A percentile compares a stretch with the other conserved stretches of the same genome.
Evolutionary conservation across 257 asterid genomes (phyloP).

Genomic region (Asclepias syriaca): DNA sequence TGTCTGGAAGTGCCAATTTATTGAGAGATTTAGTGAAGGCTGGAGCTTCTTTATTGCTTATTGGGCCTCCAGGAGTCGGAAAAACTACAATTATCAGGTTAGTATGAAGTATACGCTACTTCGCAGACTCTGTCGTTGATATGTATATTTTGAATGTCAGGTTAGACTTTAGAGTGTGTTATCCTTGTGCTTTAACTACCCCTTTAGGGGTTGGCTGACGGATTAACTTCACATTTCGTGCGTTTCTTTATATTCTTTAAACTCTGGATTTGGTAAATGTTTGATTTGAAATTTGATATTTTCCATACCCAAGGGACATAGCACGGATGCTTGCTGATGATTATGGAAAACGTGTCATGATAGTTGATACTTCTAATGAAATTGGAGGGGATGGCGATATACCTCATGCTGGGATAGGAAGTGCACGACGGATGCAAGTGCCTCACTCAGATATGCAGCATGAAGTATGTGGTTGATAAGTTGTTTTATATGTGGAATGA

Average conservation of each 20-base stretch:
- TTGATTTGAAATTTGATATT: slow-evolving; percentile 12
- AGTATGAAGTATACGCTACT: not conserved
- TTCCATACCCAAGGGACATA: slow-evolving; percentile 61
- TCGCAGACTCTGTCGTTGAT: not conserved
- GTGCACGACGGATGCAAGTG: slow-evolving; percentile 97
- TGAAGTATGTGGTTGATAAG: slow-evolving; percentile 45
- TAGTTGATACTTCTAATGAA: slow-evolving; percentile 97
- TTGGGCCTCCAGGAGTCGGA: slow-evolving; percentile 97
- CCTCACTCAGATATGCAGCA: slow-evolving; percentile 91
- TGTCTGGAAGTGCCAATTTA: slow-evolving; percentile 82
- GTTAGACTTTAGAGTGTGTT: not conserved
- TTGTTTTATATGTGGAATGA: slow-evolving; percentile 6
- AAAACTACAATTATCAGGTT: slow-evolving; percentile 96
- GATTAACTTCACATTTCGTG: not conserved
- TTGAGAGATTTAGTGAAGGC: slow-evolving; percentile 75
- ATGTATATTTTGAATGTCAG: not conserved
- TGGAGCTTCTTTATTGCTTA: slow-evolving; percentile 79
- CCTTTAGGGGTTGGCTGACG: not conserved
- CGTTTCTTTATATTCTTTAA: not conserved
- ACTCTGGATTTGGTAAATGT: not conserved
- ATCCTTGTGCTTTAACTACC: not conserved
- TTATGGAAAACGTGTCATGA: slow-evolving; percentile 87
- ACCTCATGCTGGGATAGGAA: slow-evolving; percentile 92
- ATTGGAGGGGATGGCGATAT: slow-evolving; percentile 99
- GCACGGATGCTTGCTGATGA: slow-evolving; percentile 98